These are phyloP conservation scores for Ceratocystis albifundus DNA, from an alignment of 2,329 filamentous ascomycete genomes.

Conservation along the genomic window DNA sequence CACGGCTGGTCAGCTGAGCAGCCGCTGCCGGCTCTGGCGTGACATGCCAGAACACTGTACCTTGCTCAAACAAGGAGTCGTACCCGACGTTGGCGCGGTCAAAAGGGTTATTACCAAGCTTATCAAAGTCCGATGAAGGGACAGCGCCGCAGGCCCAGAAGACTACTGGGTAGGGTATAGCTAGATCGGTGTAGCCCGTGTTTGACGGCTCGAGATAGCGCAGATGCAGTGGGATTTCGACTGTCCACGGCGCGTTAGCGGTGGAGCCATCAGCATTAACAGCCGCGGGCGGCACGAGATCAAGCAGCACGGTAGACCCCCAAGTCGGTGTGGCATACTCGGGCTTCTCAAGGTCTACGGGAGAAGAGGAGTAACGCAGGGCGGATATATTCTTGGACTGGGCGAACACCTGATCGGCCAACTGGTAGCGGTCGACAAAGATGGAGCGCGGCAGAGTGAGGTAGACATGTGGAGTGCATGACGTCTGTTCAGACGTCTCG, in stretches of 20 bases:
- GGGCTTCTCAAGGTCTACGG: constrained; percentile 82
- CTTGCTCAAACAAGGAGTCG: constrained; percentile 63
- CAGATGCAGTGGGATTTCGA: constrained; percentile 69
- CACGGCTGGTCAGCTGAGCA: constrained; percentile 37
- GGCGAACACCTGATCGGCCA: constrained; percentile 65
- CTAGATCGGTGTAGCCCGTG: constrained; percentile 42
- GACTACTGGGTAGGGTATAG: constrained; percentile 68
- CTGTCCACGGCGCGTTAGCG: constrained; percentile 42
- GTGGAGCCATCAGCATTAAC: constrained; percentile 24
- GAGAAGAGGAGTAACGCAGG: constrained; percentile 57
- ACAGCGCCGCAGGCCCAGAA: constrained; percentile 76
- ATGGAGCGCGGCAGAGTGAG: constrained; percentile 69
- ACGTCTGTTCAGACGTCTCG: constrained; percentile 33
- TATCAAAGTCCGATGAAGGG: constrained; percentile 42
- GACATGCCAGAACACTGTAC: constrained; percentile 75
- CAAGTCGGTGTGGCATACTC: constrained; percentile 64
- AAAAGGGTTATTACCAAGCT: constrained; percentile 70
- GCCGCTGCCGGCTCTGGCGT: constrained; percentile 29
- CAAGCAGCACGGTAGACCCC: constrained; percentile 68
- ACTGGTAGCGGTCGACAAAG: constrained; percentile 81
- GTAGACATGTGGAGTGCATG: constrained; percentile 66
- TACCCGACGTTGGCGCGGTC: constrained; percentile 77
- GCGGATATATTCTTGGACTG: constrained; percentile 64
- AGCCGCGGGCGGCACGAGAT: constrained; percentile 48
- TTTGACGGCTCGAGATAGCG: constrained; percentile 60